Percentiles rank a stretch among this genome's conserved stretches.
These are phyloP conservation scores for Borovskyia barvae DNA, from an alignment of 208 protist genomes.

Conservation along the genomic window DNA sequence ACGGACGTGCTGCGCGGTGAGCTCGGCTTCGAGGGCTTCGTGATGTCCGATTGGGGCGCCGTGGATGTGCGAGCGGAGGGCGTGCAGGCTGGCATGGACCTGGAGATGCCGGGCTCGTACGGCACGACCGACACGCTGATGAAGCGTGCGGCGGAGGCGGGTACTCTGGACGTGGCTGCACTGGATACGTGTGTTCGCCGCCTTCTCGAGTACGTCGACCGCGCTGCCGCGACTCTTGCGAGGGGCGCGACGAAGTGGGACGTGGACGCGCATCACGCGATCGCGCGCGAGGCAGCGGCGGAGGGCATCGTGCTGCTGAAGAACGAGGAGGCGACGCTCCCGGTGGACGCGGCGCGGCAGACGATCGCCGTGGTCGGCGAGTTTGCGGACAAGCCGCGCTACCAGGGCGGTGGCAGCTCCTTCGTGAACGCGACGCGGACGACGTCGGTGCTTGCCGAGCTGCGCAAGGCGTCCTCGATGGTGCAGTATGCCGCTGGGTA, in stretches of 20 bases:
- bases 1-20: conserved; percentile 34
- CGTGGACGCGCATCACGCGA: conserved; percentile 20
- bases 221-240: conserved; percentile 2
- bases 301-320: conserved; percentile 44
- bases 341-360: background rate
- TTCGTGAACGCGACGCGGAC: conserved; percentile 2
- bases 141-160: conserved; percentile 19
- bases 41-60: conserved; percentile 55
- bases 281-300: conserved; percentile 33
- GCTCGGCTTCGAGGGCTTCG: conserved; percentile 50
- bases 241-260: conserved; percentile 2
- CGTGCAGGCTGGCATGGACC: conserved; percentile 38
- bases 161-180: conserved; percentile 32
- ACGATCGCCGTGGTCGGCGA: conserved; percentile 21
- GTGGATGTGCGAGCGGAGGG: conserved; percentile 37
- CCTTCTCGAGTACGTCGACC: conserved; percentile 2
- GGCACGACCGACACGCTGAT: conserved; percentile 25
- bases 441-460: background rate
- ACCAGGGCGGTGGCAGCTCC: conserved; percentile 28
- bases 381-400: conserved; percentile 12
- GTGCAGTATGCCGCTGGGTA: conserved; percentile 8
- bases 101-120: conserved; percentile 47
- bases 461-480: background rate
- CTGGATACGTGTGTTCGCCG: conserved; percentile 8
- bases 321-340: conserved; percentile 35